Evolutionary conservation across 495 filamentous ascomycete species (phyloP), one percentile per base, ranked within the genome.

Genomic region (Xylaria castorea): DNA sequence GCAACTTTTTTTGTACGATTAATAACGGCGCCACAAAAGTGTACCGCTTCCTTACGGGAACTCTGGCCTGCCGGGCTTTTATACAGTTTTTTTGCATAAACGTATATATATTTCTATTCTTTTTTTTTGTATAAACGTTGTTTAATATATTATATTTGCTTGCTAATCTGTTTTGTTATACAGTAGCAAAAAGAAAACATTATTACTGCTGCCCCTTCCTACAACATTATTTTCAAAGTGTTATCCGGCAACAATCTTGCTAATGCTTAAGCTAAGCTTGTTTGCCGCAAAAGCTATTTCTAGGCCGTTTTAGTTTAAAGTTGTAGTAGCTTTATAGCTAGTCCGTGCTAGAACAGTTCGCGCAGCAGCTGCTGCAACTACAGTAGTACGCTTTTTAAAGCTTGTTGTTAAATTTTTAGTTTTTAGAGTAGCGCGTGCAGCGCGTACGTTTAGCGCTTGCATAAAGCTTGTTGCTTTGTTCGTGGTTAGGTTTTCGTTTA

Each of bases 311-410:
- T 36, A 6, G 8, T 36, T 6, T 11, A 50, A 22, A 50, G 46
- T 7, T 5, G 20, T 8, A 11, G 4, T 2, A 2, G 1, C 6
- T 0, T n/a, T 22, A 11, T 50, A 6, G 0, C 5, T 11, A 3
- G 0, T 46, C 5, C 5, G 7, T 6, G 46, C 5, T 22, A 5
- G 1, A 5, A 50, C 1, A 11, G 20, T 22, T 1, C 20, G 5
- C 7, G 7, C 20, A 5, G 1, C 20, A 5, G 18, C 18, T n/a
- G 6, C 7, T 0, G 0, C 7, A 50, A 9, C 8, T 11, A 50
- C 5, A 7, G 16, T 16, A 14, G 44, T 46, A 2, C 14, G 16
- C 16, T 14, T 0, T 46, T 46, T 18, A 14, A 18, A 0, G 4
- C 3, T 18, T 46, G 16, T 46, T 14, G 16, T 46, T 5, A 5